phyloP scores from a whole-genome alignment of 2,329 filamentous ascomycete species.

The Dactylellina drechsleri region DNA sequence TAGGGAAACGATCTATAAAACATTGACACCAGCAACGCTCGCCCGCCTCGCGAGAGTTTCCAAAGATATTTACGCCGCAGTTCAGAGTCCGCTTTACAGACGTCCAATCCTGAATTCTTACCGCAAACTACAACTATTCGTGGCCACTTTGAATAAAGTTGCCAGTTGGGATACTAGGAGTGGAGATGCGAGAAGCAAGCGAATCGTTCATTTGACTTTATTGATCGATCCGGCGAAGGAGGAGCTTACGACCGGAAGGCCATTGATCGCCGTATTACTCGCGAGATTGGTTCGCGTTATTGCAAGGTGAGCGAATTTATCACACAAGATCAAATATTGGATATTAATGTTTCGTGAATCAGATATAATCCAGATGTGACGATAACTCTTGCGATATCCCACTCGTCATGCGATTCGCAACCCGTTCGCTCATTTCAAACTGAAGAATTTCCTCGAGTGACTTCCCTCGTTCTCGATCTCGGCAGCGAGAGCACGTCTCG shows the following conservation, averaged over 20 bases:
- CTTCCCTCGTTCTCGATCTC: conserved; percentile 56
- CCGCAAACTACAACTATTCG: conserved; percentile 55
- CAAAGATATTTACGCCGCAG: conserved; percentile 57
- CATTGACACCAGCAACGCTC: conserved; percentile 53
- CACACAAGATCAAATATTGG: background rate
- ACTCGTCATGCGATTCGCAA: conserved; percentile 57
- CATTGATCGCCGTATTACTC: conserved; percentile 56
- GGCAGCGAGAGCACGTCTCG: conserved; percentile 35
- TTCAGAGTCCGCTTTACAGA: conserved; percentile 57
- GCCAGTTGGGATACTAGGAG: conserved; percentile 55
- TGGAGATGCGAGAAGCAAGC: conserved; percentile 56
- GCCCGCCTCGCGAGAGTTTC: conserved; percentile 56
- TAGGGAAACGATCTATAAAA: conserved; percentile 57
- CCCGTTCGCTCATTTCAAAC: conserved; percentile 56
- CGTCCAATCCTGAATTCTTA: conserved; percentile 55
- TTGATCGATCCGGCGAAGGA: conserved; percentile 56
- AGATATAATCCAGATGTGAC: conserved; percentile 56
- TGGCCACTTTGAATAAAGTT: conserved; percentile 54
- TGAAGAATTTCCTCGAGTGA: conserved; percentile 56
- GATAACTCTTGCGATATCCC: conserved; percentile 55
- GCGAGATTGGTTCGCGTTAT: conserved; percentile 55
- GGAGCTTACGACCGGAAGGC: conserved; percentile 36
- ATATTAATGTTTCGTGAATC: background rate
- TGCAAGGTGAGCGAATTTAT: conserved; percentile 51
- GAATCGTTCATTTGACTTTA: conserved; percentile 55